Evolutionary conservation across 75 land plant species (phyloP), one percentile per base, ranked within the genome.

Genomic region (Pinus tabuliformis): DNA sequence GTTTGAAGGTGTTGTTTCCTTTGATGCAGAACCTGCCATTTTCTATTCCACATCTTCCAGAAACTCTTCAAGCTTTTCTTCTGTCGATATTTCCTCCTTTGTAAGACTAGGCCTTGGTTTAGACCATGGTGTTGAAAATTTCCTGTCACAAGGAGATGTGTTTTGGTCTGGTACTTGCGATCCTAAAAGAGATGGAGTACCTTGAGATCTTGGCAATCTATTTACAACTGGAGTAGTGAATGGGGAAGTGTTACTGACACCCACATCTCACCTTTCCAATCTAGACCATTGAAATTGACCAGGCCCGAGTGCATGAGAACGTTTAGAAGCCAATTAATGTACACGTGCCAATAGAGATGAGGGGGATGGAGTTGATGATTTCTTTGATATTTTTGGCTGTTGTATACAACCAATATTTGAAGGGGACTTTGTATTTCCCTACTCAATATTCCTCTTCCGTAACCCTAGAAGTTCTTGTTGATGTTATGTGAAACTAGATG

Each of bases 31-130:
- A 62, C 93, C 94, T 18, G 70, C 49, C 59, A 96, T 82, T 77
- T 85, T 96, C 78, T 89, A 89, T 76, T 91, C 92, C 17, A 92
- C 91, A 63, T 92, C 94, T 57, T 88, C 88, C 59, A 97, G 79
- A 75, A 95, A 97, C 73, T 86, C 75, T 73, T 91, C 89, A 57
- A 97, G 89, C 78, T 84, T 83, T 70, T 88, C 89, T 83, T 95
- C 98, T 28, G 86, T 86, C 42, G 71, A 74, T 68, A 97, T 93
- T 18, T 86, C 87, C 5, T 93, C 96, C 76, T 87, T 97, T 22
- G 62, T 21, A 54, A 62, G 36, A 42, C 82, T 62, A 15, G 84
- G 61, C 65, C 91, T 73, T 36, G 83, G 87, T 75, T 77, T 86
- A 57, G 91, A 85, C 93, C 95, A 90, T 45, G 98, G 92, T 37